Conservation (phyloP, 495 filamentous ascomycete species). For the Sordaria brevicollis region DNA sequence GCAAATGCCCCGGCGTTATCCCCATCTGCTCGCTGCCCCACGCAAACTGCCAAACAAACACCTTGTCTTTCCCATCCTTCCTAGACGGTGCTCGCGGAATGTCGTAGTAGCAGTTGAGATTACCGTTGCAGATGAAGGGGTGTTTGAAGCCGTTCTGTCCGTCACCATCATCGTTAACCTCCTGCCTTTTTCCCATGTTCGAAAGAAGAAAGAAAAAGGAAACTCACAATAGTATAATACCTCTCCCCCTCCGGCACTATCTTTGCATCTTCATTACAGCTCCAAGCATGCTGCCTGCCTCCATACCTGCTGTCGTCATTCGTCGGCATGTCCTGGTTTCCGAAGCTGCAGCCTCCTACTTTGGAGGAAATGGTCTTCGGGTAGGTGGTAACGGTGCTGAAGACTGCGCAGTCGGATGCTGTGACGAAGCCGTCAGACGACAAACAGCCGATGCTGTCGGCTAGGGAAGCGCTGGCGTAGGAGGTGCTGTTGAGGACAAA, state of each 20-base stretch:
- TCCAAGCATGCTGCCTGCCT: slow-evolving; percentile 13
- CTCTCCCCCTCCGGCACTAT: background rate
- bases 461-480: slow-evolving; percentile 1
- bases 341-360: slow-evolving; percentile 22
- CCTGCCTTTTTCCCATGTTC: background rate
- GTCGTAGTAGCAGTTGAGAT: slow-evolving; percentile 24
- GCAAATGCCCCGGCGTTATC: slow-evolving; percentile 18
- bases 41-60: slow-evolving; percentile 22
- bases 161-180: too few species aligned
- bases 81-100: slow-evolving; percentile 8
- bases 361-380: slow-evolving; percentile 20
- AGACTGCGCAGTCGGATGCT: slow-evolving; percentile 20
- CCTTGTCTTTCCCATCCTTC: background rate
- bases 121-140: slow-evolving; percentile 25
- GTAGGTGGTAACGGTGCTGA: slow-evolving; percentile 8
- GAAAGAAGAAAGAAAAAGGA: background rate
- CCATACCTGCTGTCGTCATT: slow-evolving; percentile 29
- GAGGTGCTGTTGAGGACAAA: slow-evolving; percentile 18
- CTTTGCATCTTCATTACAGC: slow-evolving; percentile 5
- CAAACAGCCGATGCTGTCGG: slow-evolving; percentile 23
- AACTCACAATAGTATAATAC: slow-evolving; percentile 23
- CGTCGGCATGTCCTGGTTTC: slow-evolving; percentile 15
- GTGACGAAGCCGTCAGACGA: slow-evolving; percentile 18
- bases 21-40: slow-evolving; percentile 23
- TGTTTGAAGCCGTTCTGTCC: slow-evolving; percentile 16